These are phyloP conservation scores for Chaetomiaceae sp. DNA, from an alignment of 2,329 filamentous ascomycete genomes.

Conservation along the genomic window DNA sequence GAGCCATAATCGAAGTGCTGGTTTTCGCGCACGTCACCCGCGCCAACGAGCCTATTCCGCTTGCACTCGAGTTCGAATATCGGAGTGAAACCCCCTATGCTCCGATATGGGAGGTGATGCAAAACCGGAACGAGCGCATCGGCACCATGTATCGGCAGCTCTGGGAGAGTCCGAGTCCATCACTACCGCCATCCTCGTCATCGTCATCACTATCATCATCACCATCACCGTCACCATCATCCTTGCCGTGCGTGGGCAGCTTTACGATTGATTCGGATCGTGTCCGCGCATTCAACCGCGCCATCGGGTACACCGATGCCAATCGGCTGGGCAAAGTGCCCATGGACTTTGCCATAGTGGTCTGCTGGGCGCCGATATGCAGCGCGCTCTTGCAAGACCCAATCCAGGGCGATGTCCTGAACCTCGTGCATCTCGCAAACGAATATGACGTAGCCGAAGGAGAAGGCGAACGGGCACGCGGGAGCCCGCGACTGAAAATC, in stretches of 20 bases:
- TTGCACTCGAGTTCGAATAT: not conserved
- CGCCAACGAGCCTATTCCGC: not conserved
- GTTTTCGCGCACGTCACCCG: not conserved
- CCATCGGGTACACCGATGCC: not conserved
- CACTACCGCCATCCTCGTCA: not conserved
- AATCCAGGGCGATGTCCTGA: conserved; percentile 5
- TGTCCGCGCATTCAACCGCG: not conserved
- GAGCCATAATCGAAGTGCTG: not conserved
- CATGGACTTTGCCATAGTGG: conserved; percentile 1
- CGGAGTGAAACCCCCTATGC: not conserved
- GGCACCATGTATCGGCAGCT: not conserved
- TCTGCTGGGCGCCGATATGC: not conserved
- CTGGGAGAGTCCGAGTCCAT: not conserved
- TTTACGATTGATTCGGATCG: not conserved
- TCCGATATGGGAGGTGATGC: not conserved
- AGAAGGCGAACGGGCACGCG: not conserved
- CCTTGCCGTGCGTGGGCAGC: not conserved
- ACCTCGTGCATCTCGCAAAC: conserved; percentile 8
- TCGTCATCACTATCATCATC: too few species aligned
- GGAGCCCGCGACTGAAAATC: not conserved
- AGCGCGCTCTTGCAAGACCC: not conserved
- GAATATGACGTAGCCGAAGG: not conserved
- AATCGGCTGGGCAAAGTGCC: not conserved
- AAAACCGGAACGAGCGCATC: not conserved
- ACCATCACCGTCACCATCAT: not conserved